Percentiles rank a stretch among this genome's conserved stretches.
Conservation (phyloP, 352 stramenopile species). For the Thraustotheca clavata region DNA sequence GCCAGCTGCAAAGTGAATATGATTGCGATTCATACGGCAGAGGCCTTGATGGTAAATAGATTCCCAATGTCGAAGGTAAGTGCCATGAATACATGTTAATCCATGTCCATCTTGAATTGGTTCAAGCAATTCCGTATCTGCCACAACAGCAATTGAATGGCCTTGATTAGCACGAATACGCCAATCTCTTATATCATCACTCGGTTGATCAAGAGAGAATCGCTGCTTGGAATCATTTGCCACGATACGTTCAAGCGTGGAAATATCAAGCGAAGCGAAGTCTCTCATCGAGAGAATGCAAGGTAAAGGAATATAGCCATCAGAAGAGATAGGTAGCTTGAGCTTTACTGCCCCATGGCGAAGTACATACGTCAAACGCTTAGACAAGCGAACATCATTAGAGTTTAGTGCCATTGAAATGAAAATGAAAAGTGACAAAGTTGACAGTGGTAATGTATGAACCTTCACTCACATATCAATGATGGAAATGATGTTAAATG, state of each 20-base stretch:
- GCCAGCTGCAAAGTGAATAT: slow-evolving; percentile 73
- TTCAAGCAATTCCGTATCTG: slow-evolving; percentile 61
- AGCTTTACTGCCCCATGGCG: slow-evolving; percentile 65
- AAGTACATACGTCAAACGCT: slow-evolving; percentile 64
- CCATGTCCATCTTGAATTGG: slow-evolving; percentile 38
- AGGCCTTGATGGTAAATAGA: slow-evolving; percentile 51
- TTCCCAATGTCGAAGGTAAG: slow-evolving; percentile 58
- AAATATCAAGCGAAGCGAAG: slow-evolving; percentile 41
- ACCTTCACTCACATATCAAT: background rate
- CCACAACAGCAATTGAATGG: slow-evolving; percentile 53
- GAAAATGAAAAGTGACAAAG: background rate
- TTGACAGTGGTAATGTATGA: background rate
- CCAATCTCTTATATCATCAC: slow-evolving; percentile 33
- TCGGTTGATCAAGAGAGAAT: slow-evolving; percentile 48
- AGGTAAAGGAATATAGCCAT: slow-evolving; percentile 49
- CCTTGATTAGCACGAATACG: slow-evolving; percentile 78
- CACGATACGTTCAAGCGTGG: slow-evolving; percentile 59
- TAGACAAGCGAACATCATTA: slow-evolving; percentile 50
- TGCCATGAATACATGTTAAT: slow-evolving; percentile 67
- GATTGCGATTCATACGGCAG: slow-evolving; percentile 74
- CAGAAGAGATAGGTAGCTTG: slow-evolving; percentile 53
- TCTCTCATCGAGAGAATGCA: slow-evolving; percentile 44
- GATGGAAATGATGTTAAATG: background rate
- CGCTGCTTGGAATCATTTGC: slow-evolving; percentile 62
- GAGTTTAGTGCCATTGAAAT: background rate